Evolutionary conservation across 495 filamentous ascomycete species (phyloP).

Genomic region (Terfezia claveryi): DNA sequence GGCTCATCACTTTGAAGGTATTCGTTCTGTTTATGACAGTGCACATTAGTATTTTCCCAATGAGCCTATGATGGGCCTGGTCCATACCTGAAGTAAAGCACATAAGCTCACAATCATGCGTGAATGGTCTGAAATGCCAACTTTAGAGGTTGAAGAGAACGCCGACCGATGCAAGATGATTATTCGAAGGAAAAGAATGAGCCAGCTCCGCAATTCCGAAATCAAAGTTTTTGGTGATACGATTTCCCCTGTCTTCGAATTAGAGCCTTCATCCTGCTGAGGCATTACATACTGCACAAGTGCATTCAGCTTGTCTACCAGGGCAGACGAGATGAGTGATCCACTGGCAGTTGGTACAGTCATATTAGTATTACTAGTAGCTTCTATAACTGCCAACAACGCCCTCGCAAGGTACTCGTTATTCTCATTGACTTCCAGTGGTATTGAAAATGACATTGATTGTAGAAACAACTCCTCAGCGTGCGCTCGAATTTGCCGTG

Average conservation of each 20-base stretch:
- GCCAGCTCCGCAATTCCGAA: constrained; percentile 14
- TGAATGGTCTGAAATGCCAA: constrained; percentile 9
- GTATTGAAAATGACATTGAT: constrained; percentile 9
- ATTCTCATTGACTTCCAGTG: constrained; percentile 9
- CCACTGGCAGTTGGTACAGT: constrained; percentile 9
- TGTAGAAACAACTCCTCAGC: constrained; percentile 16
- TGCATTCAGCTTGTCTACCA: constrained; percentile 18
- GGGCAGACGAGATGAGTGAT: constrained; percentile 4
- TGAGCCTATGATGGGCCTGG: background rate
- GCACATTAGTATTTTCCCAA: too few species aligned
- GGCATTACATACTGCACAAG: constrained; percentile 10
- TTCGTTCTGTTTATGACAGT: constrained; percentile 5
- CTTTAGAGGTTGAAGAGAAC: constrained; percentile 5
- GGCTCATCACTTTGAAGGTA: constrained; percentile 13
- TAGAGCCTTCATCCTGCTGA: constrained; percentile 6
- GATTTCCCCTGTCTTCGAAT: too few species aligned
- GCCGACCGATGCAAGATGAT: constrained; percentile 13
- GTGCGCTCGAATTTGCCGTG: constrained; percentile 12
- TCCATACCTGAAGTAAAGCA: constrained; percentile 10
- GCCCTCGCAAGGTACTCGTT: constrained; percentile 14
- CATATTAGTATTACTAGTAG: constrained; percentile 12
- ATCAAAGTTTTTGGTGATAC: constrained; percentile 9
- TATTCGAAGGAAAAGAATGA: constrained; percentile 9
- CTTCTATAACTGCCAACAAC: constrained; percentile 21
- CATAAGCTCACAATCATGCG: constrained; percentile 14